phyloP scores from a whole-genome alignment of 495 filamentous ascomycete genomes.

The Chaetomium cochliodes region DNA sequence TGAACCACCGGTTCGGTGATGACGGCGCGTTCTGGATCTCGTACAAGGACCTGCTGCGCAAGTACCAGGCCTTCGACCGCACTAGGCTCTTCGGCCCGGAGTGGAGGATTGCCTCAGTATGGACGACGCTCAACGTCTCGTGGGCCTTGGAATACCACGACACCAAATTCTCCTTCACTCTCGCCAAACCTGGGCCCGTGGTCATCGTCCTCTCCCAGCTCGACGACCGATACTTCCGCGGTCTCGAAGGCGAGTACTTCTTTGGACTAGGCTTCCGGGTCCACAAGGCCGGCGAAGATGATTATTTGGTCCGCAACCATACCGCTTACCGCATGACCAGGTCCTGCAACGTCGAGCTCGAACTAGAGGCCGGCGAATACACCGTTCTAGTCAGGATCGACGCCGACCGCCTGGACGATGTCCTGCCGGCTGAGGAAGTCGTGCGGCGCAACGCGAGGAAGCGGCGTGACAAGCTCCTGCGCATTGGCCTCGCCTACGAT shows the following conservation, averaged over 20 bases:
- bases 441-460: slow-evolving; percentile 60
- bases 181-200: slow-evolving; percentile 64
- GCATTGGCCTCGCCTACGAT: slow-evolving; percentile 80
- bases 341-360: slow-evolving; percentile 77
- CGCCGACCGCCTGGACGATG: slow-evolving; percentile 55
- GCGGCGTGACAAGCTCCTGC: slow-evolving; percentile 76
- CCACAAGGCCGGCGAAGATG: slow-evolving; percentile 74
- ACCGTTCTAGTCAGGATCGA: slow-evolving; percentile 75
- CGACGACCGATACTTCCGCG: slow-evolving; percentile 81
- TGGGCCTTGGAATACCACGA: slow-evolving; percentile 84
- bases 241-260: slow-evolving; percentile 76
- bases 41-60: slow-evolving; percentile 78
- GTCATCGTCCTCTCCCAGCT: slow-evolving; percentile 83
- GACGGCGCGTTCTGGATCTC: slow-evolving; percentile 73
- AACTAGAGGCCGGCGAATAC: slow-evolving; percentile 81
- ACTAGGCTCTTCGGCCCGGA: slow-evolving; percentile 83
- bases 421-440: slow-evolving; percentile 63
- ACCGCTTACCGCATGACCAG: slow-evolving; percentile 68
- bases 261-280: slow-evolving; percentile 80
- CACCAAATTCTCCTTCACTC: slow-evolving; percentile 72
- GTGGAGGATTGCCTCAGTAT: slow-evolving; percentile 80
- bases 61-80: slow-evolving; percentile 79
- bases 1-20: slow-evolving; percentile 83
- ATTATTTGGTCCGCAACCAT: slow-evolving; percentile 81
- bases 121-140: slow-evolving; percentile 80